Conservation (phyloP, 1,139 yeast species). For the Magnusiomyces suaveolens region DNA sequence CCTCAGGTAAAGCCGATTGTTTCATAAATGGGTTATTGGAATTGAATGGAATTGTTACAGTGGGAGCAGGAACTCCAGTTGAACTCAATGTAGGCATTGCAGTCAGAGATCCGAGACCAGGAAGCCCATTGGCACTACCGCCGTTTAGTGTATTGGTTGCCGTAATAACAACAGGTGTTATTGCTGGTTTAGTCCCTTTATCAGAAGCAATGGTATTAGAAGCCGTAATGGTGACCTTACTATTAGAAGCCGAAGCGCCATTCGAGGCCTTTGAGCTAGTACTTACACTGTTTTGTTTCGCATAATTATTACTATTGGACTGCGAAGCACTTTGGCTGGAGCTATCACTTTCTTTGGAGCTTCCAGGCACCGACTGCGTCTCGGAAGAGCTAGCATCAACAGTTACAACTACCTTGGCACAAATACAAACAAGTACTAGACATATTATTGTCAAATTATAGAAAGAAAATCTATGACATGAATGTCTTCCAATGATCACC, state of each 20-base stretch:
- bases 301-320: no score
- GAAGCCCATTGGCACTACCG: not conserved
- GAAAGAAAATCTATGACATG: no score
- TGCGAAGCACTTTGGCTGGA: no score
- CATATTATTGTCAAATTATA: no score
- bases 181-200: not conserved
- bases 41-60: constrained; percentile 52
- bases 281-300: no score
- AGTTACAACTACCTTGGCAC: no score
- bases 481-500: no score
- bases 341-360: no score
- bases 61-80: constrained; percentile 38
- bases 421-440: no score
- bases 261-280: no score
- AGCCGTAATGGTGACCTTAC: not conserved
- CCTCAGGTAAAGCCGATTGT: constrained; percentile 45
- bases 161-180: constrained; percentile 9
- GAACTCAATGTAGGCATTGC: constrained; percentile 17
- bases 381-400: no score
- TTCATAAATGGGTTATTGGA: constrained; percentile 54
- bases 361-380: no score
- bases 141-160: constrained; percentile 9
- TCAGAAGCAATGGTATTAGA: not conserved
- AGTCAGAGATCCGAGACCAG: not conserved
- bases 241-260: not conserved